phyloP scores from a whole-genome alignment of 2,329 filamentous ascomycete species.

The Monosporascus sp. region DNA sequence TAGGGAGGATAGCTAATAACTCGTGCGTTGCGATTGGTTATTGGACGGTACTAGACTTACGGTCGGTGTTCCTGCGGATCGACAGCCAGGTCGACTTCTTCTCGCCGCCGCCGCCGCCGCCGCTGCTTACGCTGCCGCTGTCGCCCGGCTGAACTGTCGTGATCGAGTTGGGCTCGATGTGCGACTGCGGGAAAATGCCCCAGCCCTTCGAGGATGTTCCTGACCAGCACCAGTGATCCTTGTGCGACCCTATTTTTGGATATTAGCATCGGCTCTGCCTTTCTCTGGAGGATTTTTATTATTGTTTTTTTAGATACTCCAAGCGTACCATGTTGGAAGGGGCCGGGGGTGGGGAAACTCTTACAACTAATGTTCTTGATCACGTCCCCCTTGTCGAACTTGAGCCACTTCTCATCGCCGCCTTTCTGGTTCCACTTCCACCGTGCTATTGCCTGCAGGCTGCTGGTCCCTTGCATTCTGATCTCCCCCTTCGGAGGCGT shows the following conservation, averaged over 20 bases:
- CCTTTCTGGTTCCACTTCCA: constrained; percentile 50
- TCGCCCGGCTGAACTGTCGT: constrained; percentile 20
- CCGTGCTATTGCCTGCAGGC: constrained; percentile 42
- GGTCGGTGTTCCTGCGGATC: constrained; percentile 18
- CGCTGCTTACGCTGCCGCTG: constrained; percentile 21
- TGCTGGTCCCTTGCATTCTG: constrained; percentile 40
- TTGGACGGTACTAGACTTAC: constrained; percentile 13
- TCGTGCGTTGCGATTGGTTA: neutral
- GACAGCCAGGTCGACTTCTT: constrained; percentile 26
- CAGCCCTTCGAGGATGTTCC: constrained; percentile 27
- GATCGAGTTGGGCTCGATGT: constrained; percentile 25
- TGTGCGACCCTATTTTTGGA: constrained; percentile 21
- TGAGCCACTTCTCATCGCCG: constrained; percentile 46
- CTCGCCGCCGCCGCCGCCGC: constrained; percentile 24
- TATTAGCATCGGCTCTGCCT: neutral
- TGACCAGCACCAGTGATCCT: constrained; percentile 31
- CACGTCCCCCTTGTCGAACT: constrained; percentile 61
- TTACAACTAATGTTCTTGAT: constrained; percentile 54
- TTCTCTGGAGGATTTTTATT: too few species aligned
- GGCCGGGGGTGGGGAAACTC: constrained; percentile 2
- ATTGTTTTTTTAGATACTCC: too few species aligned
- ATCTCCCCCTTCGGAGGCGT: constrained; percentile 42
- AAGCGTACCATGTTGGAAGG: neutral
- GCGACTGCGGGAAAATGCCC: constrained; percentile 29
- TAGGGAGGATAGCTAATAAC: neutral